Base-by-base conservation (phyloP, 805 yeast genomes). In the Metschnikowia hibisci region DNA sequence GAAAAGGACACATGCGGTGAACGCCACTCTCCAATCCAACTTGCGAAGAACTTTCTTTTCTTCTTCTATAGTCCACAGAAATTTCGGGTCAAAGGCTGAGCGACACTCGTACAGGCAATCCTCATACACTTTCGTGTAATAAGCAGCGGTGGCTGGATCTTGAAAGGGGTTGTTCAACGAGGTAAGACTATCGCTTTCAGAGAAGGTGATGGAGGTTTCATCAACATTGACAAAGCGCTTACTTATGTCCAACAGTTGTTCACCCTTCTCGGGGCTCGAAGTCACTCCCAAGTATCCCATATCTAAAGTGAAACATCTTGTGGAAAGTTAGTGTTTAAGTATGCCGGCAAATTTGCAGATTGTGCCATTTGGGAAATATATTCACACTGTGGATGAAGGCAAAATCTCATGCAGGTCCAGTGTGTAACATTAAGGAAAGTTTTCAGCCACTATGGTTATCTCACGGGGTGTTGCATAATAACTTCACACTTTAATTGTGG, bases 1-100 rank as follows among this genome's bases (percentile, higher is more conserved):
- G 55, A 81, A 81, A 78, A 80, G 70, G 44, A 81, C 51, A 46
- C 78, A 77, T 0, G 84, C 83, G 68, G 81, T 69, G 25, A 78
- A 60, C 4, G 80, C 66, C 22, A 82, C 84, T 35, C 72, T 63
- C 63, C 68, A 68, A 47, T 82, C 86, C 32, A 78, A 64, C 53
- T 78, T 80, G 57, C 78, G 54, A 12, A 73, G 57, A 4, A 81
- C 55, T 32, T 58, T 64, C 29, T 61, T 64, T 46, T 82, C 85
- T 52, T 79, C 84, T 37, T 69, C 63, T 4, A 48, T 50, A 0
- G 76, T 64, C 87, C 86, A 81, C 12, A 47, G 54, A 30, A 80
- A 70, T 0, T 67, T 65, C 0, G 86, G 83, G 54, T 83, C 86
- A 53, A 82, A 76, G 13, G 67, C 66, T 28, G 67, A 62, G 16